Evolutionary conservation across 1,284 basidiomycete species (phyloP), one percentile per base, ranked within the genome.

Genomic region (Leccinum subrobustum): DNA sequence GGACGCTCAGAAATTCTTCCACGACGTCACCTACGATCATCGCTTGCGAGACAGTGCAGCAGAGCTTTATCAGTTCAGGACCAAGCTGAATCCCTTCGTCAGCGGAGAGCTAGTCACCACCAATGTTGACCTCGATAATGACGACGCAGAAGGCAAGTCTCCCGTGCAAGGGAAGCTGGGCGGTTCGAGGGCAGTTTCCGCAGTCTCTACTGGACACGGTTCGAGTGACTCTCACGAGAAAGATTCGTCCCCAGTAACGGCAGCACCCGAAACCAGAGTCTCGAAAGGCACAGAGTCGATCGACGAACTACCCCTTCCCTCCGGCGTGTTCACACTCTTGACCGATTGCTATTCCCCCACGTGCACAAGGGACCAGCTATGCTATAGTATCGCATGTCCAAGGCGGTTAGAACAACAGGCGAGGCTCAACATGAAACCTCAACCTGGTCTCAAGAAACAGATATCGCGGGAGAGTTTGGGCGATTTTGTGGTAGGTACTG

Each of bases 331-430:
- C 75, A 99, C 96, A 1, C 84, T 98, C 37, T 81, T 99, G 61
- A 97, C 96, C 1, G 95, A 97, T 73, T 99, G 97, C 76, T 99
- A 99, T 79, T 97, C 95, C 50, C 95, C 97, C 16, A 99, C 97
- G 27, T 99, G 97, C 77, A 93, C 94, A 39, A 83, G 92, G 58
- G 95, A 98, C 71, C 85, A 86, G 63, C 78, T 98, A 16, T 99
- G 97, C 78, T 99, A 99, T 77, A 94, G 92, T 66, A 98, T 98
- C 67, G 95, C 95, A 48, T 99, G 97, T 75, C 97, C 97, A 0
- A 78, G 96, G 57, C 80, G 96, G 60, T 77, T 98, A 62, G 96
- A 99, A 76, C 96, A 98, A 76, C 96, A 98, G 75, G 89, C 93
- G 39, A 79, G 95, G 60, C 74, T 96, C 72, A 90, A 95, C 76